A percentile compares a stretch with the other conserved stretches of the same genome.
Conservation (phyloP, 1,284 basidiomycete genomes). For the Austroboletus niveus region DNA sequence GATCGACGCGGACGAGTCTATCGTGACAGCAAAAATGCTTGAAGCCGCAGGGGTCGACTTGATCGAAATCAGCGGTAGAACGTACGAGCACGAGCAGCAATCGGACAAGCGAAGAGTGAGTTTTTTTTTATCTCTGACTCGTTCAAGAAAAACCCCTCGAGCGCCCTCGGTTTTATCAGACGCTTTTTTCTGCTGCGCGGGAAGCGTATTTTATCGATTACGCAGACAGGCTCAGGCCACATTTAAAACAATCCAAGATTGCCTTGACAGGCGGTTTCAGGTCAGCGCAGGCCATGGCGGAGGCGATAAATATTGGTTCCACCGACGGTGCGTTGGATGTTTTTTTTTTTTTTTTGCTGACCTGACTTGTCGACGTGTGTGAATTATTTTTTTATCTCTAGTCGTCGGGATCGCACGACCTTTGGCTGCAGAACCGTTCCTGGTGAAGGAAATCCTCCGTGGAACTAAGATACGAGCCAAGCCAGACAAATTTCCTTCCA, state of each 20-base stretch:
- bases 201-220: conserved; percentile 45
- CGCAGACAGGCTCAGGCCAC: conserved; percentile 38
- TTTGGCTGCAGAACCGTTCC: conserved; percentile 42
- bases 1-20: conserved; percentile 40
- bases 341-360: not conserved
- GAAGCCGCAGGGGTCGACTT: conserved; percentile 46
- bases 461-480: conserved; percentile 35
- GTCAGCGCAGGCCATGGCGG: conserved; percentile 39
- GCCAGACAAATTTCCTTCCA: conserved; percentile 25
- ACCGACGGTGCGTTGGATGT: conserved; percentile 28
- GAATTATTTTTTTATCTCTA: not conserved
- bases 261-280: conserved; percentile 50
- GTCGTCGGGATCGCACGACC: conserved; percentile 47
- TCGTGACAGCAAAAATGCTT: conserved; percentile 40
- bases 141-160: not conserved
- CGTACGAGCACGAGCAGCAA: conserved; percentile 38
- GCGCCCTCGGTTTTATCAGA: conserved; percentile 20
- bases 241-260: conserved; percentile 37
- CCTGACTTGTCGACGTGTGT: not conserved
- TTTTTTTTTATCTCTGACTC: conserved; percentile 12
- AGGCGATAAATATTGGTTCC: conserved; percentile 31
- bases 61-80: conserved; percentile 48
- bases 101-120: conserved; percentile 12
- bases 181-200: conserved; percentile 28
- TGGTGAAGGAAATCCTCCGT: conserved; percentile 38